A percentile compares a stretch with the other conserved stretches of the same genome.
These are phyloP conservation scores for Pythium sukuiense DNA, from an alignment of 352 stramenopile genomes.

Conservation along the genomic window DNA sequence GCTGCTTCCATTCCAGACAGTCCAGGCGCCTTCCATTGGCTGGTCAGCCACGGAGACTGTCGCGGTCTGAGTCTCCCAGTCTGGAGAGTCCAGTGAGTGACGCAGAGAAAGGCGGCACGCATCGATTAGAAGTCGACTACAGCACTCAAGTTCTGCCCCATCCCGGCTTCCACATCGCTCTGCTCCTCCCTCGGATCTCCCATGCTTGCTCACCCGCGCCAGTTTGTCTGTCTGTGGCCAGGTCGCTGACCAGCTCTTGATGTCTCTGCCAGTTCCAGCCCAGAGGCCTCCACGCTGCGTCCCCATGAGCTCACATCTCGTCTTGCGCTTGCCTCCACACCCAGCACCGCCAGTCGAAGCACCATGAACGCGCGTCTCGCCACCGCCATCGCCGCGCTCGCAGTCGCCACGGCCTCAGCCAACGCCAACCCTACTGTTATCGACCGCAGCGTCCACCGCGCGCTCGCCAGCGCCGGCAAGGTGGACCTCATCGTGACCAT, in stretches of 20 bases:
- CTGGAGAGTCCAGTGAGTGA: too few relatives aligned
- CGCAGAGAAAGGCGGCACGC: neutral
- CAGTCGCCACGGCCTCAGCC: neutral
- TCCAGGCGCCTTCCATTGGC: too few relatives aligned
- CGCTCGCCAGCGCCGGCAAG: neutral
- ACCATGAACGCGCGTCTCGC: neutral
- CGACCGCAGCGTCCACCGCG: constrained; percentile 12
- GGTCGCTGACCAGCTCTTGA: too few relatives aligned
- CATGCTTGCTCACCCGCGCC: neutral
- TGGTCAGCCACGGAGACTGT: too few relatives aligned
- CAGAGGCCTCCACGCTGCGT: neutral
- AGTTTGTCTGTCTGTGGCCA: neutral
- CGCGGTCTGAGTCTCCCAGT: too few relatives aligned
- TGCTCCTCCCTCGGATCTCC: neutral
- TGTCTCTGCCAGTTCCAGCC: too few relatives aligned
- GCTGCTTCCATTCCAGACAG: too few relatives aligned
- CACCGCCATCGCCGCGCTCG: constrained; percentile 9
- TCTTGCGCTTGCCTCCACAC: neutral
- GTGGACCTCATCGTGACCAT: constrained; percentile 6
- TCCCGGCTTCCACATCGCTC: neutral
- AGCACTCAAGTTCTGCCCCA: too few relatives aligned
- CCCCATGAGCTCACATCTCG: neutral
- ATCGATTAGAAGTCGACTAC: neutral
- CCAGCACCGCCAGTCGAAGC: neutral
- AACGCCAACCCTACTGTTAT: neutral